A percentile compares a stretch with the other conserved stretches of the same genome.
phyloP scores from a whole-genome alignment of 306 rosid genomes.

The Pterocarpus santalinus region DNA sequence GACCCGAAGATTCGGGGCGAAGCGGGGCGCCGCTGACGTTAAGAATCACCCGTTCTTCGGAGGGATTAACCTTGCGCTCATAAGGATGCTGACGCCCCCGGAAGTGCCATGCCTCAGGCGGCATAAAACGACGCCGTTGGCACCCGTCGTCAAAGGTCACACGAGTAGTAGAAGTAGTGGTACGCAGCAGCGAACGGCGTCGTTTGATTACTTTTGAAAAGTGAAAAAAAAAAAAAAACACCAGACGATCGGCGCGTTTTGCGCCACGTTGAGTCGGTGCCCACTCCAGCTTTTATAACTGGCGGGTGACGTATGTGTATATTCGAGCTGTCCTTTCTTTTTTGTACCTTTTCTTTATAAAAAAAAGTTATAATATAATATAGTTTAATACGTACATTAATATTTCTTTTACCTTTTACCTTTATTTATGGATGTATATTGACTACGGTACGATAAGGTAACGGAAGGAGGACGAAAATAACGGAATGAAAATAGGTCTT shows the following conservation, averaged over 20 bases:
- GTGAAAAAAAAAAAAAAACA: too few relatives aligned
- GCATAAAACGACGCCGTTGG: conserved; percentile 60
- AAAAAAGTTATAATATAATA: not conserved
- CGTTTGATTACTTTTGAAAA: conserved; percentile 64
- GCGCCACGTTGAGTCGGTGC: conserved; percentile 58
- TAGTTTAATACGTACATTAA: not conserved
- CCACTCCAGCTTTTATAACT: conserved; percentile 59
- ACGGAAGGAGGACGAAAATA: not conserved
- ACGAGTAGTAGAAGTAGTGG: conserved; percentile 13
- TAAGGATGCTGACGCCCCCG: conserved; percentile 80
- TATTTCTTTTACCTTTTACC: not conserved
- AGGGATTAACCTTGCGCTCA: conserved; percentile 73
- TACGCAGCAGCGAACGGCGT: conserved; percentile 49
- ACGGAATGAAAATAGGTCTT: not conserved
- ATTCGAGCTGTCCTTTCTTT: conserved; percentile 58
- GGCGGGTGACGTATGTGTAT: conserved; percentile 64
- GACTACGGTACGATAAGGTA: not conserved
- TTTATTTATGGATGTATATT: not conserved
- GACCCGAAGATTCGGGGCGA: conserved; percentile 79
- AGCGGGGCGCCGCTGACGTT: conserved; percentile 92
- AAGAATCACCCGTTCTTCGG: conserved; percentile 81
- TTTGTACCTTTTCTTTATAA: not conserved
- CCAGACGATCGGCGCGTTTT: conserved; percentile 38
- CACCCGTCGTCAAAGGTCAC: conserved; percentile 8
- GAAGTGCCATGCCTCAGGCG: conserved; percentile 61